Conservation (phyloP, 2,329 filamentous ascomycete genomes). For the Ophiosphaerella narmari region DNA sequence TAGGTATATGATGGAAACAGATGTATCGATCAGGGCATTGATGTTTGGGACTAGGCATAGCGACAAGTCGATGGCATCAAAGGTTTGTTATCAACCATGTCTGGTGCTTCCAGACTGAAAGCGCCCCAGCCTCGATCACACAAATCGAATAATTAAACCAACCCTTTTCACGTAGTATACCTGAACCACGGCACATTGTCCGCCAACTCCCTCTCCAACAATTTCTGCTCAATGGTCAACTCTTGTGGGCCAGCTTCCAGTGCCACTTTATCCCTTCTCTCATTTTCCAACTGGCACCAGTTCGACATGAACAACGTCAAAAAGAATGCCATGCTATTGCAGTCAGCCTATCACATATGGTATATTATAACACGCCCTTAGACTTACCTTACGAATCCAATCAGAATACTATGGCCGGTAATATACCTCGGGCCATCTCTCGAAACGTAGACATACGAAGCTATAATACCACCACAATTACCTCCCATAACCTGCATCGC, state of each 20-base stretch:
- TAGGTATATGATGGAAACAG: too few species aligned
- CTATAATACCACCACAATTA: slow-evolving; percentile 74
- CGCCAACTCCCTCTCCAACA: slow-evolving; percentile 58
- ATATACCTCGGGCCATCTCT: slow-evolving; percentile 52
- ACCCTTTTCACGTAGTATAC: slow-evolving; percentile 28
- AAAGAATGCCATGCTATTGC: slow-evolving; percentile 52
- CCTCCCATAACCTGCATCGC: slow-evolving; percentile 61
- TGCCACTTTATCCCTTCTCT: slow-evolving; percentile 54
- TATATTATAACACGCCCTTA: not conserved
- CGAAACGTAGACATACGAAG: slow-evolving; percentile 55
- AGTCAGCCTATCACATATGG: not conserved
- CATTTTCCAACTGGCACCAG: slow-evolving; percentile 63
- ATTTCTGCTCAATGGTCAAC: slow-evolving; percentile 60
- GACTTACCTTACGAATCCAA: slow-evolving; percentile 49
- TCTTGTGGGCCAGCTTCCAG: slow-evolving; percentile 52
- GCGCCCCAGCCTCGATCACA: not conserved
- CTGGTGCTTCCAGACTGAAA: too few species aligned
- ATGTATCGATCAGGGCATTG: too few species aligned
- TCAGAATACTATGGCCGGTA: slow-evolving; percentile 53
- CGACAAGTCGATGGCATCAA: too few species aligned
- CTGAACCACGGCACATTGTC: slow-evolving; percentile 58
- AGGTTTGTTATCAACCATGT: too few species aligned
- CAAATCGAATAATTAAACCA: not conserved
- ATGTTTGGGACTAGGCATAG: too few species aligned
- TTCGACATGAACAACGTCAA: slow-evolving; percentile 61